A percentile compares a stretch with the other conserved stretches of the same genome.
Evolutionary conservation across 2,329 filamentous ascomycete genomes (phyloP).

Genomic region (Arthrobotrys megalospora): DNA sequence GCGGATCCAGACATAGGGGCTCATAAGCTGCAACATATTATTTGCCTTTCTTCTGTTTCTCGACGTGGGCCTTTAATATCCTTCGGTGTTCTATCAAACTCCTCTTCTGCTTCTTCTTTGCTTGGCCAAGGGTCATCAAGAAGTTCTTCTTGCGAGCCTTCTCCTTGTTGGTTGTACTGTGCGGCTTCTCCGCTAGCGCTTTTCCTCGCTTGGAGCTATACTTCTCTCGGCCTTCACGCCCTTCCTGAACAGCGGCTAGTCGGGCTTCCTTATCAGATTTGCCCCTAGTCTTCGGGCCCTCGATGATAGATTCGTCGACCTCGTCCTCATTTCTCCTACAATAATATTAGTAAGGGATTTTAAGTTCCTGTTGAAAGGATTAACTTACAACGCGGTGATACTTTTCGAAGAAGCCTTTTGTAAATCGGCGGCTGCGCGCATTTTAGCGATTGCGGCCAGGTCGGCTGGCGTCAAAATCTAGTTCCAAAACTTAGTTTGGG

Average conservation of each 20-base stretch:
- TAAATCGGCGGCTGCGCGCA: constrained; percentile 81
- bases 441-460: constrained; percentile 91
- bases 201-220: constrained; percentile 63
- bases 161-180: constrained; percentile 93
- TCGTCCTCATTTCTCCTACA: constrained; percentile 79
- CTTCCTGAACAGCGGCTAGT: constrained; percentile 84
- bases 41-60: constrained; percentile 82
- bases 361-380: background rate
- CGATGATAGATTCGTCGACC: constrained; percentile 91
- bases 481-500: constrained; percentile 8
- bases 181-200: constrained; percentile 82
- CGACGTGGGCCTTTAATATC: constrained; percentile 84
- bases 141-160: constrained; percentile 99
- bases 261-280: constrained; percentile 93
- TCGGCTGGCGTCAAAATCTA: constrained; percentile 96
- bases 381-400: constrained; percentile 31
- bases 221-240: constrained; percentile 67
- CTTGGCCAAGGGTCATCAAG: constrained; percentile 97
- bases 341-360: constrained; percentile 16
- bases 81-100: constrained; percentile 89
- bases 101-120: constrained; percentile 93
- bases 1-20: too few species aligned
- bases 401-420: constrained; percentile 73
- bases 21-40: constrained; percentile 8
- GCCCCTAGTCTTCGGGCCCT: constrained; percentile 83